phyloP scores from a whole-genome alignment of 129 eudicot genomes.

The carrot (Daucus carota) region DNA sequence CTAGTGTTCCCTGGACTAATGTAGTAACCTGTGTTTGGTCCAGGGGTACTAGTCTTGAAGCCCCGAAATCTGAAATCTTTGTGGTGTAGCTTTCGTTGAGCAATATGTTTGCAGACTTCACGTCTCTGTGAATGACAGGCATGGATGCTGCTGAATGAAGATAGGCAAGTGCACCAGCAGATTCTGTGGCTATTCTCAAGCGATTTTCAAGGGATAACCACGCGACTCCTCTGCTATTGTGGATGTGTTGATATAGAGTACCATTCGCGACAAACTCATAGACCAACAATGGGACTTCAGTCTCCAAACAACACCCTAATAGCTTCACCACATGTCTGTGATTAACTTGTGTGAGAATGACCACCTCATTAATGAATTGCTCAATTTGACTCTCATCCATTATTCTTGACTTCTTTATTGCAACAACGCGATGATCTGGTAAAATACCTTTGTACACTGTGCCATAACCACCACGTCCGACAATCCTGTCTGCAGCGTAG shows the following conservation, averaged over 20 bases:
- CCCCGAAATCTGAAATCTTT: neutral
- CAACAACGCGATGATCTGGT: neutral
- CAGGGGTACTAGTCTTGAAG: neutral
- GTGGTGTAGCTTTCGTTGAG: neutral
- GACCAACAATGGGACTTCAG: neutral
- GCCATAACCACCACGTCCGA: neutral
- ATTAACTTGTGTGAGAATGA: neutral
- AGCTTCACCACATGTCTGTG: neutral
- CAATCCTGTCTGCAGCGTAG: neutral
- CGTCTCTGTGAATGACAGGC: neutral
- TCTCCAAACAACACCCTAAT: slow-evolving; percentile 2
- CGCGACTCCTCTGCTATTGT: neutral
- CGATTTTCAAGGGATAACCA: neutral
- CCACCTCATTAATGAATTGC: neutral
- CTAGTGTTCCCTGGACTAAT: neutral
- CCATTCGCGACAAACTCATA: neutral
- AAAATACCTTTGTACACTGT: neutral
- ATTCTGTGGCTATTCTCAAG: neutral
- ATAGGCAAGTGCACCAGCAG: neutral
- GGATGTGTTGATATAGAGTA: neutral
- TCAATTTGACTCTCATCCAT: neutral
- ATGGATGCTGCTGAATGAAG: neutral
- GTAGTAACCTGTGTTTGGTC: neutral
- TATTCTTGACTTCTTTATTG: neutral
- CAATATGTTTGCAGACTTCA: neutral